Evolutionary conservation across 1,284 basidiomycete genomes (phyloP).

Genomic region (Volvariella volvacea): DNA sequence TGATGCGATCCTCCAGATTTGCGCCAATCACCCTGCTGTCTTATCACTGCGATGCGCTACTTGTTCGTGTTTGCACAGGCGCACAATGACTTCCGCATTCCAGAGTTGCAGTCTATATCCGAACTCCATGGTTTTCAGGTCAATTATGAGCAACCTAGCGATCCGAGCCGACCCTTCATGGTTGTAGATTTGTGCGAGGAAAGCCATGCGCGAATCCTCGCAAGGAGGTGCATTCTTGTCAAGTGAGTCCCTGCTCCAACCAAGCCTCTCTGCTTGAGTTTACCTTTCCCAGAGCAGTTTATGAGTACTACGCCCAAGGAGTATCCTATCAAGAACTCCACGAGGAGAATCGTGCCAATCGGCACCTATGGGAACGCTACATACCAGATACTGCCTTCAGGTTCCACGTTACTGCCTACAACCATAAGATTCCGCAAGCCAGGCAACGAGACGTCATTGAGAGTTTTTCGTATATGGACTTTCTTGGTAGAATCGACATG

Average conservation of each 20-base stretch:
- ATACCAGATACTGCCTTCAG: conserved; percentile 70
- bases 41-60: conserved; percentile 42
- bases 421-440: conserved; percentile 64
- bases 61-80: conserved; percentile 75
- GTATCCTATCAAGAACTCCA: conserved; percentile 69
- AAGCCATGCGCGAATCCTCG: conserved; percentile 68
- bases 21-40: no score
- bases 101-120: conserved; percentile 69
- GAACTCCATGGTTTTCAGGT: conserved; percentile 59
- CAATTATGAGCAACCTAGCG: conserved; percentile 34
- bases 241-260: conserved; percentile 45
- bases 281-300: conserved; percentile 52
- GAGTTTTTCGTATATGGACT: conserved; percentile 80
- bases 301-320: conserved; percentile 72
- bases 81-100: conserved; percentile 76
- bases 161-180: conserved; percentile 69
- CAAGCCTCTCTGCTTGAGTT: conserved; percentile 3
- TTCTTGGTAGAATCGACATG: conserved; percentile 81
- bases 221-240: conserved; percentile 76
- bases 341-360: conserved; percentile 38
- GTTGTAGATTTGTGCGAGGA: conserved; percentile 65
- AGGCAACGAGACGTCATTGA: conserved; percentile 71
- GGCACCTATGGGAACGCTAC: conserved; percentile 54
- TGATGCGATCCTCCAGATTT: no score
- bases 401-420: conserved; percentile 73